Evolutionary conservation across 1,284 basidiomycete genomes (phyloP), one percentile per base, ranked within the genome.

Genomic region (Malassezia psittaci): DNA sequence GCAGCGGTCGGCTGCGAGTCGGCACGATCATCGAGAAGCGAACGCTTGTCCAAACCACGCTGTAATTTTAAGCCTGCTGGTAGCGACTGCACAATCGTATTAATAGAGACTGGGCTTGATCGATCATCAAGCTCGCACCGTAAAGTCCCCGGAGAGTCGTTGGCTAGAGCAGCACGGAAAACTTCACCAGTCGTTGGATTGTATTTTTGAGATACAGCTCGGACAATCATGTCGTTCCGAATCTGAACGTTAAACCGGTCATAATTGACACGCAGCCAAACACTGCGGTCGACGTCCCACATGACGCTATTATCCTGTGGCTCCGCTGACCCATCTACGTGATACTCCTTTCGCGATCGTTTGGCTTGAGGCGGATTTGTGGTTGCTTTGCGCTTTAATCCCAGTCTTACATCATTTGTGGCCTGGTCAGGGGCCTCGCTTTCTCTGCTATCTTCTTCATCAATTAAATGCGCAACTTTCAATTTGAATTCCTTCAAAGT

Each of bases 241-340:
- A 96, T 83, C 65, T 88, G 84, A 34, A 90, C 79, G 64, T 88
- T 85, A 76, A 91, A 93, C 63, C 83, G 85, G 64, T 91, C 86
- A 68, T 84, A 86, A 76, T 94, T 90, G 51, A 96, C 81, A 43
- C 86, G 83, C 70, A 90, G 86, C 76, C 85, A 85, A 19, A 85
- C 80, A 3, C 79, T 78, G 18, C 35, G 56, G 45, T 67, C 67
- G 39, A 68, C 65, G 3, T 64, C 64, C 19, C 56, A 58, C 40
- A 57, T 60, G 33, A 50, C 24, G 4, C 44, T 29, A 6, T 9
- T 38, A 15, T 42, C 40, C n/a, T 16, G 54, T 21, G 58, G 62
- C 39, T 51, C 57, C 12, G 54, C 51, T 18, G 57, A 41, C 38
- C 60, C 63, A 24, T 62, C 66, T n/a, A 56, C 52, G 24, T 59